A percentile compares a stretch with the other conserved stretches of the same genome.
Conservation (phyloP, 176 grass and related monocot species). For the Chloris gayana region DNA sequence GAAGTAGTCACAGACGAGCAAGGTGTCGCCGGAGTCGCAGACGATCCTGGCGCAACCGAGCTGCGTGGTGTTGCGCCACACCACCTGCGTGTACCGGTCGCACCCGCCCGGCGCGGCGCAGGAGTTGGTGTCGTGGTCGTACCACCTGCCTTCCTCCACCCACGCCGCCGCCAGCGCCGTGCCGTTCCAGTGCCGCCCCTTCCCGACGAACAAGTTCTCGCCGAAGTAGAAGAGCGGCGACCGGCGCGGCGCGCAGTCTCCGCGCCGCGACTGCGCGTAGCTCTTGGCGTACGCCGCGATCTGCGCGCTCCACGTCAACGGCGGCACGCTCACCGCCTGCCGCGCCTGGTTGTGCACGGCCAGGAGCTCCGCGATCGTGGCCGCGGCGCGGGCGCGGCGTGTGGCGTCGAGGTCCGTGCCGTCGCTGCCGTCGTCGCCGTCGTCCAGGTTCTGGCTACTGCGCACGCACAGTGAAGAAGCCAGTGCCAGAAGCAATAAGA, state of each 20-base stretch:
- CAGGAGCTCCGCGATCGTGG: conserved; percentile 23
- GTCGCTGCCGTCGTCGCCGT: neutral
- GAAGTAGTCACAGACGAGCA: conserved; percentile 52
- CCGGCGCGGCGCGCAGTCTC: conserved; percentile 48
- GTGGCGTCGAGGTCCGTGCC: neutral
- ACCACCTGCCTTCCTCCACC: neutral
- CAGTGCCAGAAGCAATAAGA: conserved; percentile 9
- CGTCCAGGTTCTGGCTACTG: neutral
- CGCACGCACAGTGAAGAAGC: neutral
- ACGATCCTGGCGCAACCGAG: conserved; percentile 33
- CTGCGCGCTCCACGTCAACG: conserved; percentile 27
- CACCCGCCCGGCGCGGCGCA: neutral
- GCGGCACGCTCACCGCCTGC: neutral
- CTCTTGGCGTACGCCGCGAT: conserved; percentile 41
- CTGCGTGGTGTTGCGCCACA: conserved; percentile 27
- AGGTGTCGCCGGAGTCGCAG: conserved; percentile 17
- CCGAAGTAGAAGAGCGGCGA: conserved; percentile 67
- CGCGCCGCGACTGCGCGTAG: conserved; percentile 30
- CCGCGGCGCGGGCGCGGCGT: conserved; percentile 12
- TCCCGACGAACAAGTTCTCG: conserved; percentile 58
- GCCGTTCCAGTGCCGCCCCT: conserved; percentile 42
- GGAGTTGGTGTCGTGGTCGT: neutral
- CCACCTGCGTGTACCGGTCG: conserved; percentile 14
- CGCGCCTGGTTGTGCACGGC: conserved; percentile 30
- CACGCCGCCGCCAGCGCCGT: conserved; percentile 25